Evolutionary conservation across 169 alveolate genomes (phyloP).

Genomic region (Theileria annulata): DNA sequence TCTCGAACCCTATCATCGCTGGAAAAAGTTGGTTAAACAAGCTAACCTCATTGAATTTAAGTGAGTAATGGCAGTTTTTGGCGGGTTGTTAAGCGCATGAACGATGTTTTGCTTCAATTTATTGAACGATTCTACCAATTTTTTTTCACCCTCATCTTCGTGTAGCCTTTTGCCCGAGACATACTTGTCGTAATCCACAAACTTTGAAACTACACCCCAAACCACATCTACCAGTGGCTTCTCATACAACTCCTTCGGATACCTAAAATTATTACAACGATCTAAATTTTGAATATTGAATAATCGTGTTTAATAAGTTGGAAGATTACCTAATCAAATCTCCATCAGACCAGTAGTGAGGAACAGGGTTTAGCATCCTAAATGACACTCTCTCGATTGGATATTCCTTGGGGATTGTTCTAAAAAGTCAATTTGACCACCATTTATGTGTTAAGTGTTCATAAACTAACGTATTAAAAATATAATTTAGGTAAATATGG

Average conservation of each 20-base stretch:
- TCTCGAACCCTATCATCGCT: conserved; percentile 19
- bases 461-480: neutral
- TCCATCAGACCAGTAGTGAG: conserved; percentile 54
- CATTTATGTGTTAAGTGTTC: neutral
- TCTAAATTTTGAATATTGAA: neutral
- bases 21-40: neutral
- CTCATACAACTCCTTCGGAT: conserved; percentile 13
- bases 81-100: conserved; percentile 3
- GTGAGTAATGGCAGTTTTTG: neutral
- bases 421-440: neutral
- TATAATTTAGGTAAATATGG: neutral
- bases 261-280: conserved; percentile 9
- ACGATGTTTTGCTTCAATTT: conserved; percentile 5
- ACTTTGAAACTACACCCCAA: conserved; percentile 36
- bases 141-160: neutral
- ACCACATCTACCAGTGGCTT: conserved; percentile 34
- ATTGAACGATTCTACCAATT: conserved; percentile 11
- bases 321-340: conserved; percentile 21
- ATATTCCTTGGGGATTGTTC: conserved; percentile 45
- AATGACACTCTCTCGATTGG: conserved; percentile 33
- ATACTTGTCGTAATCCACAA: conserved; percentile 32
- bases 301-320: neutral
- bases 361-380: conserved; percentile 48
- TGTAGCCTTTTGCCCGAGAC: conserved; percentile 15
- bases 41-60: conserved; percentile 1